Evolutionary conservation across 495 filamentous ascomycete genomes (phyloP).

Genomic region (Friedmanniomyces simplex): DNA sequence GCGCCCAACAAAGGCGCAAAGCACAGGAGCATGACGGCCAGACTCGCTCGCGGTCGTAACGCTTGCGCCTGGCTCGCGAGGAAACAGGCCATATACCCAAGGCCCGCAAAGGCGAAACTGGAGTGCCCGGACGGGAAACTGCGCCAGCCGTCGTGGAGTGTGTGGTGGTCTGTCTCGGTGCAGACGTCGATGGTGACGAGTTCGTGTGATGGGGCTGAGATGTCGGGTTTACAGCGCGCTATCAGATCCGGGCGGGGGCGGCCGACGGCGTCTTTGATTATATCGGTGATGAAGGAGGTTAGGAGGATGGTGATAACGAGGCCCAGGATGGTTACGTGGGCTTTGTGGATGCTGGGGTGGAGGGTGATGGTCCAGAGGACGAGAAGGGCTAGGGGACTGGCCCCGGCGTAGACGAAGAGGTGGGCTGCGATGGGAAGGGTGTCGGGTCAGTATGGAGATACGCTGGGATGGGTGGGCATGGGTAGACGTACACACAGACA

Average conservation of each 20-base stretch:
- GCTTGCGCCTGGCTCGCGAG: constrained; percentile 68
- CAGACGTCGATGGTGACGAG: constrained; percentile 48
- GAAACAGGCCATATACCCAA: constrained; percentile 53
- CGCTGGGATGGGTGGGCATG: not conserved
- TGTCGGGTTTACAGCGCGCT: constrained; percentile 66
- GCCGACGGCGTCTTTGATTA: constrained; percentile 86
- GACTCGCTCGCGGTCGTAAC: constrained; percentile 62
- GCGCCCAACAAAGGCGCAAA: constrained; percentile 67
- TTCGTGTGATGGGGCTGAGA: constrained; percentile 51
- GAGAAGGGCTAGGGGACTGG: constrained; percentile 56
- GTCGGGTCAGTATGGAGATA: too few relatives aligned
- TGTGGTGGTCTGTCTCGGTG: constrained; percentile 31
- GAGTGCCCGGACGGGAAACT: constrained; percentile 62
- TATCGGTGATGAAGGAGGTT: constrained; percentile 73
- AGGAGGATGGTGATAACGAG: constrained; percentile 63
- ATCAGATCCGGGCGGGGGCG: constrained; percentile 85
- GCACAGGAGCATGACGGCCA: constrained; percentile 48
- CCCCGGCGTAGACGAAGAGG: constrained; percentile 66
- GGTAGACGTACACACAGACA: constrained; percentile 55
- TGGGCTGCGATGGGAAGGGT: too few relatives aligned
- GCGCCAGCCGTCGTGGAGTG: constrained; percentile 50
- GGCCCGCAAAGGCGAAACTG: constrained; percentile 51
- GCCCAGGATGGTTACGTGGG: constrained; percentile 75
- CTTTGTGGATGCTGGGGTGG: constrained; percentile 59
- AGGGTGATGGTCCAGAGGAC: constrained; percentile 52